Evolutionary conservation across 768 basidiomycete genomes (phyloP).

Genomic region (Collybiopsis luxurians): DNA sequence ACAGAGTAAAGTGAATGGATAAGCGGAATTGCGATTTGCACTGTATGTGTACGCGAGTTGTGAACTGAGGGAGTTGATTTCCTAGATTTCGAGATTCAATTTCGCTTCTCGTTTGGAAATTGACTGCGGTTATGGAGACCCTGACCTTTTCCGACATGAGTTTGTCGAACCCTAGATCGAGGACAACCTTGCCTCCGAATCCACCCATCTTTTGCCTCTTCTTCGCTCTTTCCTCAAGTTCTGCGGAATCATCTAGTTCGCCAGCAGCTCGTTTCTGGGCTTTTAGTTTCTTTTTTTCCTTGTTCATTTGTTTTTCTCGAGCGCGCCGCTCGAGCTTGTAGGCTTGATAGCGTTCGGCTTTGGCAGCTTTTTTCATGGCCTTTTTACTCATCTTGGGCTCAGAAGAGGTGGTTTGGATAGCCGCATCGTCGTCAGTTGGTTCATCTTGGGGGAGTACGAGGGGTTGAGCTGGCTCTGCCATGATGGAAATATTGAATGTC

Average conservation of each 20-base stretch:
- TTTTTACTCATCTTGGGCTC: conserved; percentile 47
- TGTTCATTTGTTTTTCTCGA: conserved; percentile 73
- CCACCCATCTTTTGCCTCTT: conserved; percentile 25
- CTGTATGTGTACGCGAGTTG: conserved; percentile 94
- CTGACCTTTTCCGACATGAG: conserved; percentile 91
- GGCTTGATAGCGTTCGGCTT: conserved; percentile 61
- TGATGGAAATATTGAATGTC: no score
- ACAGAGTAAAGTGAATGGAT: conserved; percentile 74
- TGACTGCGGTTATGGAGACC: conserved; percentile 14
- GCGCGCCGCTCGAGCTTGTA: conserved; percentile 73
- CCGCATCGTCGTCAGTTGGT: not conserved
- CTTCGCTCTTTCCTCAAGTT: conserved; percentile 35
- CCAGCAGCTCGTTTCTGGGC: conserved; percentile 63
- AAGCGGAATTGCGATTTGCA: conserved; percentile 69
- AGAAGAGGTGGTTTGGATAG: conserved; percentile 10
- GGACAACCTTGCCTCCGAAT: conserved; percentile 65
- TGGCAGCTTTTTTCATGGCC: conserved; percentile 74
- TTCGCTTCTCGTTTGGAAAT: not conserved
- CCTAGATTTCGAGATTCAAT: conserved; percentile 44
- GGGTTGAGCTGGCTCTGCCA: no score
- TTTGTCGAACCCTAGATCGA: conserved; percentile 93
- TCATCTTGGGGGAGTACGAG: not conserved
- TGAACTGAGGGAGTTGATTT: conserved; percentile 83
- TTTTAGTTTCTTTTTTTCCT: conserved; percentile 63
- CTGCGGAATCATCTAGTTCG: conserved; percentile 48